Evolutionary conservation across 1,139 yeast genomes (phyloP), one percentile per base, ranked within the genome.

Genomic region (Ashbya aceris): DNA sequence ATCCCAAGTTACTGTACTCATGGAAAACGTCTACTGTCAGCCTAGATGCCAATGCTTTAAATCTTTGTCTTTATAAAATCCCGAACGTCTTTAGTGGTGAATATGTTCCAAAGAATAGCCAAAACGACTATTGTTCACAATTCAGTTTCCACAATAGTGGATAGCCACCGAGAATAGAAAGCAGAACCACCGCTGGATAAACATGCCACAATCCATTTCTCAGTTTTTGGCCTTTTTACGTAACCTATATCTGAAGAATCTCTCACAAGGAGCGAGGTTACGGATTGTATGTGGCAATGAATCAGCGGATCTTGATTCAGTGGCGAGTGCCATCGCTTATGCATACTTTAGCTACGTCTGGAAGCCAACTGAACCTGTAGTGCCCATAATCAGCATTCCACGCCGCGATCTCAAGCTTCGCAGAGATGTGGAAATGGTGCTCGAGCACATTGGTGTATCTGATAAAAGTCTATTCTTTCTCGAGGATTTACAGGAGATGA

Each of bases 261-360:
- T 39, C 7, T 12, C 11, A 7, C 32, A 31, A 14, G 33, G 30
- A 5, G n/a, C 42, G 2, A 8, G n/a, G 11, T 52, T 68, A 33
- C 54, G 60, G 30, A 63, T 85, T 34, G 94, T 84, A 1, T 70
- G 86, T 0, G 96, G 97, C 1, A 89, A 89, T 57, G 94, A 86
- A 56, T 77, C 94, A 1, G 77, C 79, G 20, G 96, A 89, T 61
- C 67, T 89, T 65, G 98, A 89, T 61, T 87, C 96, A 1, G 83
- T 87, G 32, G 73, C 84, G 1, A 72, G 82, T 46, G 82, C 96
- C 1, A 66, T 91, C 6, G 56, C 83, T 1, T 83, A 77, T 53
- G 79, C 95, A 0, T 84, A 77, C 56, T 70, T 80, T 45, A 57
- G 65, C 44, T 60, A 69, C 47, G 43, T 61, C 13, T 53, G 51